These are phyloP conservation scores for Epichloe coenophiala DNA, from an alignment of 2,329 filamentous ascomycete species.

Conservation along the genomic window DNA sequence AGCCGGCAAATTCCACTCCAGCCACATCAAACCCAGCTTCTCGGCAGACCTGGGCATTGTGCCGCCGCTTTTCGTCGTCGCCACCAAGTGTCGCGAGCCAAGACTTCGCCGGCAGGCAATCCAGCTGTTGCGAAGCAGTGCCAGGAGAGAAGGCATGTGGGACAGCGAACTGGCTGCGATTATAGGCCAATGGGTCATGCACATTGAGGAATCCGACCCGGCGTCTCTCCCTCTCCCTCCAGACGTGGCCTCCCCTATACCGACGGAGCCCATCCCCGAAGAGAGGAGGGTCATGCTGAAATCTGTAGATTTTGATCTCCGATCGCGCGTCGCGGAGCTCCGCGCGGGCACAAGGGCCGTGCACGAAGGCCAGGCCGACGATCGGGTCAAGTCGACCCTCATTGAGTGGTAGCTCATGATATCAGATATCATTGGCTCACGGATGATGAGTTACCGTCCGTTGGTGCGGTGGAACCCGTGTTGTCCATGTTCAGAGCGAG, in stretches of 20 bases:
- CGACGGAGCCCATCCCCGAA: constrained; percentile 29
- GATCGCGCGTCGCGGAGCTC: constrained; percentile 34
- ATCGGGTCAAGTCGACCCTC: constrained; percentile 30
- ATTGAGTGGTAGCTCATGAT: constrained; percentile 39
- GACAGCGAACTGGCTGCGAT: constrained; percentile 46
- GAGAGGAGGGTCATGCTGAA: constrained; percentile 43
- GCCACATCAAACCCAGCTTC: constrained; percentile 47
- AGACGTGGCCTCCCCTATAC: neutral
- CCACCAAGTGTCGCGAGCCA: constrained; percentile 48
- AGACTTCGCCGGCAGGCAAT: constrained; percentile 45
- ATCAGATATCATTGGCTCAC: too few relatives aligned
- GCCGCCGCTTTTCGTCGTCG: constrained; percentile 52
- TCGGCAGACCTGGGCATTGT: constrained; percentile 53
- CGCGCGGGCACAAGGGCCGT: constrained; percentile 40
- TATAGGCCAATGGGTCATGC: constrained; percentile 41
- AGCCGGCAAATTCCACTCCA: constrained; percentile 28
- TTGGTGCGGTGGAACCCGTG: neutral
- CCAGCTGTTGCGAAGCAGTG: constrained; percentile 43
- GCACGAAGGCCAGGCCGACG: constrained; percentile 32
- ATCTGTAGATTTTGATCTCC: constrained; percentile 40
- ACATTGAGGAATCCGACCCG: constrained; percentile 22
- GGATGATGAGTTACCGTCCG: too few relatives aligned
- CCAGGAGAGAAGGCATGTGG: constrained; percentile 56
- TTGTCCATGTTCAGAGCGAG: neutral
- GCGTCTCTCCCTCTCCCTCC: neutral